Evolutionary conservation across 129 eudicot genomes (phyloP).

Genomic region (Erigeron canadensis): DNA sequence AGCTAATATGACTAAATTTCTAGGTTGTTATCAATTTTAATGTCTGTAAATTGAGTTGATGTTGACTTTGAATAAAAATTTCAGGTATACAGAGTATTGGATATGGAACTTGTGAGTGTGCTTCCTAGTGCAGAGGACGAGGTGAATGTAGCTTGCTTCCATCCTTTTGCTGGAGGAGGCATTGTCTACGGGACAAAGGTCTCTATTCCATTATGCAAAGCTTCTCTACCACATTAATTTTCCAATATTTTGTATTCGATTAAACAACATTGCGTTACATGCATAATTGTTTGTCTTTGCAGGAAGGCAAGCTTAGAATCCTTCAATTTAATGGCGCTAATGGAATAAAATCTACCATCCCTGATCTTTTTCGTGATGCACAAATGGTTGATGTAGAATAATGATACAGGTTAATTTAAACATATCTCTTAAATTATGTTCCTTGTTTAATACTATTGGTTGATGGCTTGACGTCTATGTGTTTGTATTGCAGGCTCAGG

Average conservation of each 20-base stretch:
- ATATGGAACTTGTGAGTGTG: constrained; percentile 72
- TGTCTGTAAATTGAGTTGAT: neutral
- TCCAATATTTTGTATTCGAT: neutral
- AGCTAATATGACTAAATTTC: neutral
- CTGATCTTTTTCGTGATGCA: constrained; percentile 40
- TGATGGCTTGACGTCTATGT: constrained; percentile 11
- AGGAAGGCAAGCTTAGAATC: constrained; percentile 80
- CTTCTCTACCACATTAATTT: neutral
- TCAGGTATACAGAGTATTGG: constrained; percentile 70
- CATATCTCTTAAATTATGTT: neutral
- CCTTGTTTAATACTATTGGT: neutral
- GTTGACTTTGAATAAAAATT: constrained; percentile 1
- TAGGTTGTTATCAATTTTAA: neutral
- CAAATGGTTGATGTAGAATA: constrained; percentile 53
- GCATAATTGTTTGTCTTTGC: constrained; percentile 21
- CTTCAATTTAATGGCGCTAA: constrained; percentile 47
- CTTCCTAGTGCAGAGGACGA: constrained; percentile 81
- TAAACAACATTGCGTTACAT: neutral
- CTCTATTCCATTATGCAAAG: neutral
- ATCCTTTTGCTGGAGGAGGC: constrained; percentile 70
- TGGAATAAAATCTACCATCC: constrained; percentile 24
- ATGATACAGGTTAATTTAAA: constrained; percentile 31
- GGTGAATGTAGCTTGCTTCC: constrained; percentile 78
- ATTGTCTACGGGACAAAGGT: constrained; percentile 79
- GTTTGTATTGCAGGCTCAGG: constrained; percentile 23